Conservation (phyloP, 192 early-diverging fungal species). For the Paraglomus occultum region DNA sequence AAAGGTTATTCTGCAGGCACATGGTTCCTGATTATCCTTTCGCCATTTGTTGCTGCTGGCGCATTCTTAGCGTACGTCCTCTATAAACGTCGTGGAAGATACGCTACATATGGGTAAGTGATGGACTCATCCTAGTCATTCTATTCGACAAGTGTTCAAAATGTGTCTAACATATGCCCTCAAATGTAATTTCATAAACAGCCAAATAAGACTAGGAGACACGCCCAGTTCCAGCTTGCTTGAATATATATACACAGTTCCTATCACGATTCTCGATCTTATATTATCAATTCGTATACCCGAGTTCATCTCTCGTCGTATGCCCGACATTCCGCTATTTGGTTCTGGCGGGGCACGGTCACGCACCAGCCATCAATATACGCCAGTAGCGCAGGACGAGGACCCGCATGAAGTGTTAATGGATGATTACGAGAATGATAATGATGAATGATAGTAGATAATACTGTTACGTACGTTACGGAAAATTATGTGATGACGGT, state of each 20-base stretch:
- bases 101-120: background rate
- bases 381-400: conserved; percentile 38
- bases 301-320: conserved; percentile 28
- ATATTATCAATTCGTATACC: conserved; percentile 34
- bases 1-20: conserved; percentile 30
- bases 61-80: conserved; percentile 31
- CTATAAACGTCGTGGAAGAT: conserved; percentile 11
- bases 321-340: conserved; percentile 35
- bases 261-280: conserved; percentile 31
- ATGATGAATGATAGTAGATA: background rate
- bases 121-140: background rate
- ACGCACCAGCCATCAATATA: conserved; percentile 31
- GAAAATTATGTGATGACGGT: background rate
- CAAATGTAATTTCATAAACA: conserved; percentile 11
- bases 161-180: background rate
- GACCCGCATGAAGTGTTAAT: conserved; percentile 36
- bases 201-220: conserved; percentile 35
- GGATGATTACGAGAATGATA: conserved; percentile 41
- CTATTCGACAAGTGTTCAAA: background rate
- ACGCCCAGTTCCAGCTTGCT: background rate
- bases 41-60: conserved; percentile 34
- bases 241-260: conserved; percentile 20
- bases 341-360: background rate
- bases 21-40: conserved; percentile 35
- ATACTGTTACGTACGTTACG: background rate